Base-by-base conservation (phyloP, 495 filamentous ascomycete genomes). In the Xylaria castorea region DNA sequence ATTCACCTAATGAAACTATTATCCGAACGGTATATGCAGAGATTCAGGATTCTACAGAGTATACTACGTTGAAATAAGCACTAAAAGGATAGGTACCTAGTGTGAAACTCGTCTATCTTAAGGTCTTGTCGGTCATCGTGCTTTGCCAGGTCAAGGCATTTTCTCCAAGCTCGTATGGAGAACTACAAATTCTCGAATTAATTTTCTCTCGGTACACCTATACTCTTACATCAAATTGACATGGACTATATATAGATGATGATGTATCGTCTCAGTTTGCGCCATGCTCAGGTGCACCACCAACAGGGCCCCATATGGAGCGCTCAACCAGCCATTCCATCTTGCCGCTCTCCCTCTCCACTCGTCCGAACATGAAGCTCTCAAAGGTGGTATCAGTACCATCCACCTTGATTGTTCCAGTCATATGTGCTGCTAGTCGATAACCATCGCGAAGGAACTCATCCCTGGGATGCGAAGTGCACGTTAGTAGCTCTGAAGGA, bases 281-380 rank as follows among this genome's bases (percentile, higher is more conserved):
- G 22, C 60, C 36, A 63, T 42, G 60, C 20, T 63, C 60, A 14
- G 60, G 36, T 4, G 60, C 60, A 38, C 60, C 36, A n/a, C 60
- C 60, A 25, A 44, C 61, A 27, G 61, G 61, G 38, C 72, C 75
- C 76, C 76, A 78, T 32, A 78, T 69, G 38, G 75, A 70, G 58
- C 75, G 65, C 67, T 78, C 76, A 40, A 76, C 48, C 62, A 78
- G 46, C 74, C 72, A 78, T 57, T 73, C 75, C 70, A 78, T 70
- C 66, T 75, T 75, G 42, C 72, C 74, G 36, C 60, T 76, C 25
- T 42, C 70, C 48, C 75, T 68, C 32, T 78, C 75, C 30, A 76
- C 66, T 61, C 73, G 72, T n/a, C 25, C 76, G 34, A 78, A 78
- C 70, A 78, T 74, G 70, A 74, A 78, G 66, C 76, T 78, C 75